A percentile compares a stretch with the other conserved stretches of the same genome.
Conservation (phyloP, 352 stramenopile species). For the Thraustochytrium sp. region DNA sequence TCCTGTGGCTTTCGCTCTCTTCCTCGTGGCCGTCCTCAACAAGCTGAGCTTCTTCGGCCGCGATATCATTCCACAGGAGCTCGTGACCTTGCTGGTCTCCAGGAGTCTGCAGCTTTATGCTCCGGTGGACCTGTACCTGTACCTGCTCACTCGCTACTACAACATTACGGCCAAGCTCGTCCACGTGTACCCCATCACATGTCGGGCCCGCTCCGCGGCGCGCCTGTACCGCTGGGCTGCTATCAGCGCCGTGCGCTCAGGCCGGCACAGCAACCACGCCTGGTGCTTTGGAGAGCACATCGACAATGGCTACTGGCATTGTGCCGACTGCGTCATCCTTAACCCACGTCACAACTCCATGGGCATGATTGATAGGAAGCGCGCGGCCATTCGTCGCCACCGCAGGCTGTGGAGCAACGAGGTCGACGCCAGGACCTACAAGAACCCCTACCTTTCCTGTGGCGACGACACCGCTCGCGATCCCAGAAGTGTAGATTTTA, state of each 20-base stretch:
- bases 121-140: neutral
- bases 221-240: neutral
- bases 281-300: neutral
- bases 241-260: neutral
- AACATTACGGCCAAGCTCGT: neutral
- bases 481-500: too few species aligned
- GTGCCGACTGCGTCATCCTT: neutral
- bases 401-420: neutral
- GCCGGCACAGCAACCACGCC: neutral
- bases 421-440: neutral
- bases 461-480: conserved; percentile 34
- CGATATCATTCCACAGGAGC: neutral
- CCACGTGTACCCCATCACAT: neutral
- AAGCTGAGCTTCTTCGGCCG: neutral
- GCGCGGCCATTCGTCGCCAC: neutral
- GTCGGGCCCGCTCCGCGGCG: neutral
- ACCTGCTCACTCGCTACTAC: neutral
- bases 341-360: neutral
- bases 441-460: neutral
- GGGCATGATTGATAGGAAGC: neutral
- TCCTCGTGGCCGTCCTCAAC: neutral
- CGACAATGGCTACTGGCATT: neutral
- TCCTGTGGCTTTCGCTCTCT: neutral
- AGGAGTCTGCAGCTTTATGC: neutral
- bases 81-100: neutral